Evolutionary conservation across 108 stramenopile genomes (phyloP).

Genomic region (Conticribra guillardii): DNA sequence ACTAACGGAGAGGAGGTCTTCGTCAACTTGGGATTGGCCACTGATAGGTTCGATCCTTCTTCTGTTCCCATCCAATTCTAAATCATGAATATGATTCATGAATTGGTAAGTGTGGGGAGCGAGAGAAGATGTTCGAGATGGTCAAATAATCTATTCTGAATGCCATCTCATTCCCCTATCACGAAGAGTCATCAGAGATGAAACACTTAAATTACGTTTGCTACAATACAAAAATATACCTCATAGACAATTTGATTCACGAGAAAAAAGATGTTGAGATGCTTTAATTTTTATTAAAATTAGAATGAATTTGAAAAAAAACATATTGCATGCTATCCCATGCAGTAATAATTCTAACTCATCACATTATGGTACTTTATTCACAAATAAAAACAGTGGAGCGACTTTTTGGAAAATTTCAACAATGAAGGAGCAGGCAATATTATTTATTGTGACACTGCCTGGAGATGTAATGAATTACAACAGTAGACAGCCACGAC

Average conservation of each 20-base stretch:
- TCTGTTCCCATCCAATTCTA: slow-evolving; percentile 47
- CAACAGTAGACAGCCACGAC: too few relatives aligned
- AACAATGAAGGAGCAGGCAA: too few relatives aligned
- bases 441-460: too few relatives aligned
- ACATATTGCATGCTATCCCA: neutral
- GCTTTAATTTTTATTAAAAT: too few relatives aligned
- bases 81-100: neutral
- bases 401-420: too few relatives aligned
- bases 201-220: too few relatives aligned
- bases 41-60: slow-evolving; percentile 47
- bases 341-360: neutral
- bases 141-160: too few relatives aligned
- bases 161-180: too few relatives aligned
- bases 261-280: slow-evolving; percentile 1
- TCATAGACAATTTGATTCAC: slow-evolving; percentile 1
- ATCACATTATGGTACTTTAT: neutral
- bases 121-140: neutral
- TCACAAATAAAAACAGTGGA: too few relatives aligned
- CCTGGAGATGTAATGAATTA: too few relatives aligned
- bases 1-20: slow-evolving; percentile 57
- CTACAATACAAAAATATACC: neutral
- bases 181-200: too few relatives aligned
- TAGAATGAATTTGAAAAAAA: neutral
- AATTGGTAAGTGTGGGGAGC: neutral
- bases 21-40: slow-evolving; percentile 50